phyloP scores from a whole-genome alignment of 257 asterid species.

The Perilla frutescens region DNA sequence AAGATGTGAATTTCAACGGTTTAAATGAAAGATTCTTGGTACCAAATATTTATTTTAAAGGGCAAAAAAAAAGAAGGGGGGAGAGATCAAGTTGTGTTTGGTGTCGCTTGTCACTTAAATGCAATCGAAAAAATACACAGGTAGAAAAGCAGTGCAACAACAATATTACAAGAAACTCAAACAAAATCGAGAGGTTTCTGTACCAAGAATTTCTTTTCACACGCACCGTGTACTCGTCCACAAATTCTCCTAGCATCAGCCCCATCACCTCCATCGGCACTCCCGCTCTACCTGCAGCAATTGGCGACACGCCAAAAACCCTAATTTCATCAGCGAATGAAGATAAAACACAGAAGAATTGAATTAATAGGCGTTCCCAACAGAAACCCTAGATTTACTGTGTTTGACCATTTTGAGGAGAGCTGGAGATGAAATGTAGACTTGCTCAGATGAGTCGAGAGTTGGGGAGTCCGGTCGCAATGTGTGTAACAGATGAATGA shows the following conservation, averaged over 20 bases:
- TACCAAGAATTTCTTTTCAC: constrained; percentile 28
- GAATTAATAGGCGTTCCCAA: constrained; percentile 23
- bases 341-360: neutral
- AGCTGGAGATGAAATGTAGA: constrained; percentile 92
- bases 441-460: constrained; percentile 92
- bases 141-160: no score
- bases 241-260: constrained; percentile 93
- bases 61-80: neutral
- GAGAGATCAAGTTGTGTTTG: neutral
- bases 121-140: no score
- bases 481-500: no score
- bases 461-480: constrained; percentile 75
- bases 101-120: constrained; percentile 14
- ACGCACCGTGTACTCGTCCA: constrained; percentile 94
- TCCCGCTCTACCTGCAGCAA: constrained; percentile 80
- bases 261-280: constrained; percentile 99
- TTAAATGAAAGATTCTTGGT: constrained; percentile 35
- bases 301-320: constrained; percentile 29
- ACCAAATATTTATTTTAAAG: neutral
- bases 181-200: no score
- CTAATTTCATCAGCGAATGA: constrained; percentile 24
- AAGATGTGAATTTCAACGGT: constrained; percentile 35
- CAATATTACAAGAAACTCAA: no score
- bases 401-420: constrained; percentile 97
- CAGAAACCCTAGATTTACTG: constrained; percentile 71